Conservation (phyloP, 2,329 filamentous ascomycete genomes). For the Calonectria pteridis region DNA sequence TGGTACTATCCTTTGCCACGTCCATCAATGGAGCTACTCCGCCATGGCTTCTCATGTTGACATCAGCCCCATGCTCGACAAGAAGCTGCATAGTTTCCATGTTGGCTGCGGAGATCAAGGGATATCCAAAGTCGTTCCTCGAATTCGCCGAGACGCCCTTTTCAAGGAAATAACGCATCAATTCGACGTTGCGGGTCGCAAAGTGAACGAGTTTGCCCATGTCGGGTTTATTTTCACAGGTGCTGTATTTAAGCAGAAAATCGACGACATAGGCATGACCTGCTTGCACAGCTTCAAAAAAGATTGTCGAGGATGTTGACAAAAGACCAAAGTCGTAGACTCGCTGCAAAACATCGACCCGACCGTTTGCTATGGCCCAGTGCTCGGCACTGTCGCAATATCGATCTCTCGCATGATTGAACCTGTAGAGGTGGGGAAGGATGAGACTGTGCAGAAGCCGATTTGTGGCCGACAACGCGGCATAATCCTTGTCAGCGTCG, state of each 20-base stretch:
- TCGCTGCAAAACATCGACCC: background rate
- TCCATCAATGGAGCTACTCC: background rate
- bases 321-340: background rate
- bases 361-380: background rate
- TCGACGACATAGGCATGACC: background rate
- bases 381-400: background rate
- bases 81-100: background rate
- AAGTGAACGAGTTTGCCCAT: background rate
- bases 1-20: background rate
- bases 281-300: background rate
- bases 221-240: background rate
- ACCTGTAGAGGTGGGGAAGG: background rate
- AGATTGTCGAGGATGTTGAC: background rate
- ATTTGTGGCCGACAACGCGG: background rate
- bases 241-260: background rate
- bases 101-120: background rate
- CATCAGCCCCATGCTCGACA: background rate
- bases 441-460: background rate
- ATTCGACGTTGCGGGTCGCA: background rate
- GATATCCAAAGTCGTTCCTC: background rate
- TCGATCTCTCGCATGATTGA: background rate
- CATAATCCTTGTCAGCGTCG: background rate
- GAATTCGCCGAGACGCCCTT: background rate
- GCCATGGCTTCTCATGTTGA: background rate
- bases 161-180: background rate